A percentile compares a stretch with the other conserved stretches of the same genome.
These are phyloP conservation scores for Psilocybe cyanescens DNA, from an alignment of 768 basidiomycete species.

Conservation along the genomic window DNA sequence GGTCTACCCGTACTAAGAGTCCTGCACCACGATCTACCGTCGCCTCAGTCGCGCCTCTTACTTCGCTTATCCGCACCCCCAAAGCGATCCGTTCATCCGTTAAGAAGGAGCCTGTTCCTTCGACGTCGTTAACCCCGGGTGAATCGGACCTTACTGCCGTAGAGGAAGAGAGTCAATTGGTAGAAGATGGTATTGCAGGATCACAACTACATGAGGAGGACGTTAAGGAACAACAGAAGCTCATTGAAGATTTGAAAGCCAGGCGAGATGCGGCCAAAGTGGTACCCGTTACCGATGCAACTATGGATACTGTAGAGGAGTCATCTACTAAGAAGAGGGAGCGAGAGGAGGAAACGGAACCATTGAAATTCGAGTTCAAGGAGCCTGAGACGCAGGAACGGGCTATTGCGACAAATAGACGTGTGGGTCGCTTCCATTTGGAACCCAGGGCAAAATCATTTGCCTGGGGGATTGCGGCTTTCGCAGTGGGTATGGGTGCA, in stretches of 20 bases:
- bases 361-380: slow-evolving; percentile 64
- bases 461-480: slow-evolving; percentile 85
- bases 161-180: slow-evolving; percentile 63
- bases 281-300: slow-evolving; percentile 22
- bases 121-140: slow-evolving; percentile 36
- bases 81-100: slow-evolving; percentile 27
- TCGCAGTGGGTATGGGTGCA: slow-evolving; percentile 82
- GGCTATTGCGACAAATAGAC: slow-evolving; percentile 60
- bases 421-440: slow-evolving; percentile 57
- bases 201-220: slow-evolving; percentile 70
- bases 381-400: slow-evolving; percentile 65
- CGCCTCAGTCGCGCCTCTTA: slow-evolving; percentile 32
- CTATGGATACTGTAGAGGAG: slow-evolving; percentile 44
- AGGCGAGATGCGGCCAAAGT: slow-evolving; percentile 48
- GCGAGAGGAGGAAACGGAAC: slow-evolving; percentile 58
- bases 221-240: slow-evolving; percentile 74
- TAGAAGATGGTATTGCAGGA: slow-evolving; percentile 57
- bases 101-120: slow-evolving; percentile 39
- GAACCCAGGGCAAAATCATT: slow-evolving; percentile 74
- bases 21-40: slow-evolving; percentile 37
- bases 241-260: slow-evolving; percentile 75
- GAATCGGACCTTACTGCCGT: slow-evolving; percentile 68
- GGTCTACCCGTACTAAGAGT: slow-evolving; percentile 46
- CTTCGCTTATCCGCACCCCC: slow-evolving; percentile 41
- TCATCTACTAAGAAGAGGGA: slow-evolving; percentile 47